A percentile compares a stretch with the other conserved stretches of the same genome.
Conservation (phyloP, 345 rosid species). For the Psidium guajava region DNA sequence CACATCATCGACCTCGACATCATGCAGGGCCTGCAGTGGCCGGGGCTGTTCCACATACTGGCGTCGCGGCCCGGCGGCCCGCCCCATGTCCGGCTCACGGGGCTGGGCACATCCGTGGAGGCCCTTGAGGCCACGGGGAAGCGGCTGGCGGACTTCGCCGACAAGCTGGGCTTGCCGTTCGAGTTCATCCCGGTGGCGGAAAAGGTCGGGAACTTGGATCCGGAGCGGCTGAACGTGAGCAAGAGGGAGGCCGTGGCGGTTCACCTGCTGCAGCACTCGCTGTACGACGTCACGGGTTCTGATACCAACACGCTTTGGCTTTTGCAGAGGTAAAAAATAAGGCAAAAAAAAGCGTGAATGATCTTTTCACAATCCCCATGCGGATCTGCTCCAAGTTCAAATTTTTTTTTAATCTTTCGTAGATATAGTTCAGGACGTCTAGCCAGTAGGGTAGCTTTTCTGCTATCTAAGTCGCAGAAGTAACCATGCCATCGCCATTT, state of each 20-base stretch:
- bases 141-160: constrained; percentile 82
- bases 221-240: constrained; percentile 59
- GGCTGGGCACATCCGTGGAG: constrained; percentile 81
- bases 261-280: constrained; percentile 97
- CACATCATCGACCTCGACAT: constrained; percentile 94
- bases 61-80: constrained; percentile 94
- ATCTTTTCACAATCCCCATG: neutral
- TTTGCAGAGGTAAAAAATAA: constrained; percentile 55
- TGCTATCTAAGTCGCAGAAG: neutral
- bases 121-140: constrained; percentile 91
- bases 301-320: constrained; percentile 79
- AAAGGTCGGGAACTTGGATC: constrained; percentile 77
- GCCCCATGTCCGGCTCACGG: constrained; percentile 88
- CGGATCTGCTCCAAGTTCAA: neutral
- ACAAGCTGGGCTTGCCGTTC: constrained; percentile 76
- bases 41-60: constrained; percentile 85
- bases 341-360: neutral
- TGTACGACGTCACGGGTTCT: constrained; percentile 95
- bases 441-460: neutral
- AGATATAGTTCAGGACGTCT: neutral
- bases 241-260: constrained; percentile 95
- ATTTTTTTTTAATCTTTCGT: neutral
- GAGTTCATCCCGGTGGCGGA: constrained; percentile 84
- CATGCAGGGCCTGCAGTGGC: constrained; percentile 99
- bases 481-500: neutral